Evolutionary conservation across 2,329 filamentous ascomycete species (phyloP), one percentile per base, ranked within the genome.

Genomic region (Fusarium subglutinans): DNA sequence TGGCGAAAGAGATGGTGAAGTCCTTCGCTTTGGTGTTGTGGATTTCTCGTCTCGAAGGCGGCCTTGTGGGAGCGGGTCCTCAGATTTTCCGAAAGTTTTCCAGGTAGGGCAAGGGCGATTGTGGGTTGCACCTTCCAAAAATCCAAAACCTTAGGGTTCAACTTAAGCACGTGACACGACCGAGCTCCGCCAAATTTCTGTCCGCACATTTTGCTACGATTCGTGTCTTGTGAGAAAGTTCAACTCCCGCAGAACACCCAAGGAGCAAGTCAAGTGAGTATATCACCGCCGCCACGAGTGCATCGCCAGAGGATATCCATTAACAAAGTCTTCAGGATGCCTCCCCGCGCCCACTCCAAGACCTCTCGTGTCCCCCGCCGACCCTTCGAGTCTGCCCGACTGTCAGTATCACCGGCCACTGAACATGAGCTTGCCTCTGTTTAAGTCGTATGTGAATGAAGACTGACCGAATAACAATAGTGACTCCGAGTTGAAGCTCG

Each of bases 331-430:
- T 66, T 67, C 72, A 84, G 82, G 75, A 84, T 84, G 83, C 80
- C 83, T 81, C 83, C 83, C 70, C 83, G 83, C 85, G 93, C 92
- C 82, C 98, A 98, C 90, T 97, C 93, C 86, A 99, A 99, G 94
- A 99, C 96, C 91, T 97, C 97, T 87, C 98, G 97, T 93, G 95
- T 97, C 90, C 95, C 96, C 84, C 91, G 93, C 88, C 93, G 96
- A 89, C 96, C 96, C 85, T 98, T 98, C 91, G 96, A 98, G 94
- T 96, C 95, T 88, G 96, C 96, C 90, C 96, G 96, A 93, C 92
- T 99, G 96, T 98, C 93, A 94, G 96, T 98, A 83, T 88, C 87
- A 88, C 91, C 91, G 95, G 93, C 96, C 96, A 98, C 93, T 98
- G 93, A 97, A 92, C 90, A 90, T 86, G 93, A 98, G 96, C 95